Evolutionary conservation across 2,329 filamentous ascomycete species (phyloP).

Genomic region (Lachnellula suecica): DNA sequence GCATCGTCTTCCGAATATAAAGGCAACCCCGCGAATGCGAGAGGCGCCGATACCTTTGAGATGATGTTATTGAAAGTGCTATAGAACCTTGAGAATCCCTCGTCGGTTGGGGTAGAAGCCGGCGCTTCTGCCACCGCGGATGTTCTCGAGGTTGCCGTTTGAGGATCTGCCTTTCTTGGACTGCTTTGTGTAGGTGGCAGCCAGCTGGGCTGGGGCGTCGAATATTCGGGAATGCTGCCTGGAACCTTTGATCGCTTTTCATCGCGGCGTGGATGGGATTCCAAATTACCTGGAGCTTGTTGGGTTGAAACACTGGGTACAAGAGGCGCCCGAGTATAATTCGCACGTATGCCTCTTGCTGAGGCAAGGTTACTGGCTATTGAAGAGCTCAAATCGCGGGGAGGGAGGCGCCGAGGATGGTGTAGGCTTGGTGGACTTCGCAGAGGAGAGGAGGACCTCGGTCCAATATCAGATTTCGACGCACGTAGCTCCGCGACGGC

Average conservation of each 20-base stretch:
- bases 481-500: conserved; percentile 33
- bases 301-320: conserved; percentile 73
- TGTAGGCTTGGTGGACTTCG: conserved; percentile 26
- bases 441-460: conserved; percentile 26
- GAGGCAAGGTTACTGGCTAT: conserved; percentile 88
- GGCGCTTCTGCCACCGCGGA: conserved; percentile 32
- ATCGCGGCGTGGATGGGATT: conserved; percentile 52
- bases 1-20: conserved; percentile 55
- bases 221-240: conserved; percentile 46
- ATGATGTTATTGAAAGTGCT: conserved; percentile 87
- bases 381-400: conserved; percentile 73
- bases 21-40: conserved; percentile 91
- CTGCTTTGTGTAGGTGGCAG: conserved; percentile 43
- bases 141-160: conserved; percentile 26
- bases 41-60: conserved; percentile 81
- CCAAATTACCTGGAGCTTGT: conserved; percentile 69
- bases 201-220: conserved; percentile 49
- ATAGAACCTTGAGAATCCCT: conserved; percentile 89
- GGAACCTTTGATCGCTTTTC: conserved; percentile 52
- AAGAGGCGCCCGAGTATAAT: conserved; percentile 64
- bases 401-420: conserved; percentile 41
- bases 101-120: conserved; percentile 51
- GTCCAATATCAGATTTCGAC: conserved; percentile 31
- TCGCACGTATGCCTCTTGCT: conserved; percentile 73
- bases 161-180: conserved; percentile 28